Evolutionary conservation across 2,329 filamentous ascomycete genomes (phyloP), one percentile per base, ranked within the genome.

Genomic region (Colletotrichum sp.): DNA sequence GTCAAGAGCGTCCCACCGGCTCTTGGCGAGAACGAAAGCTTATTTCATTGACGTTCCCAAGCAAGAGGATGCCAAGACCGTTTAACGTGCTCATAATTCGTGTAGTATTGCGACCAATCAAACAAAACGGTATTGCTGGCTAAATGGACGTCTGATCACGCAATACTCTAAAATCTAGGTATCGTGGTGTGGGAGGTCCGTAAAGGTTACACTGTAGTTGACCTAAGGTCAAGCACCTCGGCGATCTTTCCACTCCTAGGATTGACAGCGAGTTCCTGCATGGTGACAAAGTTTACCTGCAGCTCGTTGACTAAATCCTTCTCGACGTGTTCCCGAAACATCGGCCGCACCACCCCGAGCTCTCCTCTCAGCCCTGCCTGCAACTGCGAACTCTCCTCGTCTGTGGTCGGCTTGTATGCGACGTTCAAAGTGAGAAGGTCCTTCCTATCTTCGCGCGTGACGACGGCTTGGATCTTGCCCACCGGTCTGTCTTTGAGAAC

Each of bases 301-400:
- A 76, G 60, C 18, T 66, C 64, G 32, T 76, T 76, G n/a, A 76
- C 60, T 3, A 76, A 44, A 12, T 69, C 65, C 59, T 73, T 76
- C 28, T 69, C 57, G 57, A 76, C 73, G 59, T 76, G 70, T 15
- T 73, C 73, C 21, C 59, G 59, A 21, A 76, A 76, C 73, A 76
- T 76, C 8, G 73, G 70, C 26, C 70, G 73, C 44, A 73, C 64
- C 30, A 59, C 21, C 9, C 65, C 59, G 21, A 76, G 44, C 64
- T 76, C 32, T 9, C 55, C 26, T 21, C 34, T 36, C 13, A 76
- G 39, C 57, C 44, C 70, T 8, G 32, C 34, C 49, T 65, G 64
- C 70, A 76, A 59, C 59, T 24, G 34, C 13, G 18, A 44, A 24
- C 64, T 64, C 64, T 76, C 73, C 21, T 69, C 70, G 3, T 76